phyloP scores from a whole-genome alignment of 2,329 filamentous ascomycete species.

The Hypoxylon rubiginosum region DNA sequence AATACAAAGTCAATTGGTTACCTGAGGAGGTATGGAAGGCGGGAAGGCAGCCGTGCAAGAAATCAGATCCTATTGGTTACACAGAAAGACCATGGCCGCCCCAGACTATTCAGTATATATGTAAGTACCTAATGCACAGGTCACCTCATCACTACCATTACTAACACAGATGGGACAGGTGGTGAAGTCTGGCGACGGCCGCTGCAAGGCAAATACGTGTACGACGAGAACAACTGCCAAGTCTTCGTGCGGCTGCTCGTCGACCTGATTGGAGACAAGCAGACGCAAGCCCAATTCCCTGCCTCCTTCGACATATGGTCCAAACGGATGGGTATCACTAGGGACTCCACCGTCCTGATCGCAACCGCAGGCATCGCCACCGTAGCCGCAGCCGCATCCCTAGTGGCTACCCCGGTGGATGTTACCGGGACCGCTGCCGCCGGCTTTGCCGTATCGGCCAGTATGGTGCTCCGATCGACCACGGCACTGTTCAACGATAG shows the following conservation, averaged over 20 bases:
- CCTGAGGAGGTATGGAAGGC: neutral
- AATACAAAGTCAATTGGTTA: neutral
- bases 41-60: neutral
- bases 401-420: neutral
- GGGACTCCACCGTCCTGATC: neutral
- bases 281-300: neutral
- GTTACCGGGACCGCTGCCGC: neutral
- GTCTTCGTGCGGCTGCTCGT: conserved; percentile 1
- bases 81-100: neutral
- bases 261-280: neutral
- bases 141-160: too few relatives aligned
- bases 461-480: neutral
- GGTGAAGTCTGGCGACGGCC: neutral
- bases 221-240: conserved; percentile 12
- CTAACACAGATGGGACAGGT: neutral
- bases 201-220: conserved; percentile 2
- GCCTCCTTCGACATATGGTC: neutral
- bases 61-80: neutral
- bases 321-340: neutral
- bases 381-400: neutral
- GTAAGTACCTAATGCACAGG: neutral
- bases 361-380: conserved; percentile 3
- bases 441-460: neutral
- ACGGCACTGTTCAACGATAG: neutral
- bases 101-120: neutral